Conservation (phyloP, 176 grass and related monocot species). For the Alopecurus myosuroides region DNA sequence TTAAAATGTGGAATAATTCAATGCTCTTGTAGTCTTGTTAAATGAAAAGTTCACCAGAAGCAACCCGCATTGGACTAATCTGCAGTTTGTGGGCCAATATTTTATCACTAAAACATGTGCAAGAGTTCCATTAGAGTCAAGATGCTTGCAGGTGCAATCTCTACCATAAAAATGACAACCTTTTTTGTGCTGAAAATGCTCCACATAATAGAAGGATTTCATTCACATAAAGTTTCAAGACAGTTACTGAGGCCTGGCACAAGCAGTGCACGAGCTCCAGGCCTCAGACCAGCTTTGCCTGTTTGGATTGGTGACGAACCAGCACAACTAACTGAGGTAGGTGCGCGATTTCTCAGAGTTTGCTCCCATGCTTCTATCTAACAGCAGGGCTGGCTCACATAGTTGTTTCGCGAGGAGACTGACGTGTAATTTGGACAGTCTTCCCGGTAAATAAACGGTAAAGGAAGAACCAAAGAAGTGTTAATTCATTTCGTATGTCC, state of each 20-base stretch:
- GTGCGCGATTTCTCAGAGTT: background rate
- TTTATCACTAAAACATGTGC: background rate
- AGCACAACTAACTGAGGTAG: background rate
- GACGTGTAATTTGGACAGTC: background rate
- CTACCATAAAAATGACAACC: background rate
- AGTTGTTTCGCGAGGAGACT: background rate
- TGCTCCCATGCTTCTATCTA: no score
- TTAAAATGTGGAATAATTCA: background rate
- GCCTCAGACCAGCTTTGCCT: background rate
- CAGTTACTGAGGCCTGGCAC: background rate
- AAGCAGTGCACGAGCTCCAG: background rate
- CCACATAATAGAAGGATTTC: background rate
- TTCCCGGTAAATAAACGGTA: background rate
- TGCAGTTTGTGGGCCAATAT: background rate
- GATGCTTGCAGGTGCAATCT: background rate
- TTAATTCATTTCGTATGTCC: no score
- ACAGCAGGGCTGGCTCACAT: background rate
- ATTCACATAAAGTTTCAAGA: accelerated
- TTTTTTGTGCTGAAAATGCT: background rate
- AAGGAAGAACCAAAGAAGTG: background rate
- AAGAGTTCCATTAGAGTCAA: background rate
- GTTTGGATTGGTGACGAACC: no score
- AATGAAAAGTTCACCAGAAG: background rate
- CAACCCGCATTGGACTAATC: background rate
- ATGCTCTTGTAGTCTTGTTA: background rate